Evolutionary conservation across 805 yeast genomes (phyloP), one percentile per base, ranked within the genome.

Genomic region (Saturnispora saitoi): DNA sequence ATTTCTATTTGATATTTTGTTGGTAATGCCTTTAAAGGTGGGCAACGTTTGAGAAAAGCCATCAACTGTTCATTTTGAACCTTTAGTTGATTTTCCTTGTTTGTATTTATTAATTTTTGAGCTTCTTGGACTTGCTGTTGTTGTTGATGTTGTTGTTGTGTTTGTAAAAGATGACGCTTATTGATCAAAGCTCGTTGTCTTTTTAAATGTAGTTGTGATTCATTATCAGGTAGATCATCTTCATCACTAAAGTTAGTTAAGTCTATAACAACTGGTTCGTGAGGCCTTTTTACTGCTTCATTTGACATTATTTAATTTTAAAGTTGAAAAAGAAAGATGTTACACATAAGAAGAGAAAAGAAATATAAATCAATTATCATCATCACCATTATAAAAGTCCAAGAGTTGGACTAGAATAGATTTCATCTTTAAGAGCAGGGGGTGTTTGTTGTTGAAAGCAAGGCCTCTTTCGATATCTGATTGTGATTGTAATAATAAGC

Each of bases 401-500:
- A 79, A 75, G 56, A 75, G 68, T 48, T 69, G 71, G 49, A 69
- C 63, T 45, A 77, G 72, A 12, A 71, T 64, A 32, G 63, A 68
- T 58, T 77, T 68, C 56, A 81, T 80, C 32, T 72, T 68, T 37
- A 64, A 58, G 40, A 81, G 62, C 50, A 80, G 69, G 11, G 64
- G 63, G 56, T 83, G 78, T 37, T 68, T 69, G 37, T 80, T 78
- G 50, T 69, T 76, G 56, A 83, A 76, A n/a, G 82, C 70, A 50
- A 85, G 69, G 0, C 90, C 95, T 61, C 90, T 74, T 64, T 83
- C 90, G 57, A 82, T 75, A 56, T 78, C 84, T 2, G 77, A 76
- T 52, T 79, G 77, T 2, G 89, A 83, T 8, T 72, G 78, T 41
- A 74, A 75, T 50, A 76, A 73, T 61, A 79, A 78, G 1, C 83